Base-by-base conservation (phyloP, 768 basidiomycete species). In the Solioccasus polychromus region DNA sequence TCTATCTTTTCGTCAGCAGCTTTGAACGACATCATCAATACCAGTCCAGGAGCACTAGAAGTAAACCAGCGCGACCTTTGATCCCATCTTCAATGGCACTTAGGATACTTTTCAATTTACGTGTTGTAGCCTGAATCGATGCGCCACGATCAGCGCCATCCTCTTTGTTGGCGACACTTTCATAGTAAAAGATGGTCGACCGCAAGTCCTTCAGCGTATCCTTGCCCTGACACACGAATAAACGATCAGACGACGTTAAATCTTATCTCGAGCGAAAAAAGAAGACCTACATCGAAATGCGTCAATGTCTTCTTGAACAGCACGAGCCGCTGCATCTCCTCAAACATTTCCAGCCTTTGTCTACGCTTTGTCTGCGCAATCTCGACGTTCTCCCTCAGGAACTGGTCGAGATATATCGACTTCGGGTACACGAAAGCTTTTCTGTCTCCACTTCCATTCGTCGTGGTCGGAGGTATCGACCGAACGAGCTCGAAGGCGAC, bases 371-470 rank as follows among this genome's bases (percentile, higher is more conserved):
- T 55, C 12, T 63, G 61, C 11, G 73, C 69, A 22, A 74, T 54
- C 8, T 72, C 71, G 4, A 77, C 53, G 32, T 86, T 88, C 39
- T 74, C 72, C 39, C 71, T 71, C 51, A 90, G 52, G 53, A 88
- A 92, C 40, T 81, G 78, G 58, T 92, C 89, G 36, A 91, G 68
- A 59, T 79, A 88, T 37, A 92, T 69, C 17, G 71, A 68, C 52
- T 76, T 78, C 2, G 88, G 88, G 53, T 76, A 92, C 12, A 60
- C 62, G 52, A 90, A 83, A 4, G 53, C 54, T 45, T 61, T 61
- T 22, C 57, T 66, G 24, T 69, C 66, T 15, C 53, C 51, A 2
- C 54, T 58, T 11, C 22, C 18, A 10, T 47, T 8, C 2, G 51
- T 30, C 5, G 59, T 49, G 20, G 29, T 61, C 3, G 46, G 24